These are phyloP conservation scores for Lentinula guzmanii DNA, from an alignment of 768 basidiomycete genomes.

Conservation along the genomic window DNA sequence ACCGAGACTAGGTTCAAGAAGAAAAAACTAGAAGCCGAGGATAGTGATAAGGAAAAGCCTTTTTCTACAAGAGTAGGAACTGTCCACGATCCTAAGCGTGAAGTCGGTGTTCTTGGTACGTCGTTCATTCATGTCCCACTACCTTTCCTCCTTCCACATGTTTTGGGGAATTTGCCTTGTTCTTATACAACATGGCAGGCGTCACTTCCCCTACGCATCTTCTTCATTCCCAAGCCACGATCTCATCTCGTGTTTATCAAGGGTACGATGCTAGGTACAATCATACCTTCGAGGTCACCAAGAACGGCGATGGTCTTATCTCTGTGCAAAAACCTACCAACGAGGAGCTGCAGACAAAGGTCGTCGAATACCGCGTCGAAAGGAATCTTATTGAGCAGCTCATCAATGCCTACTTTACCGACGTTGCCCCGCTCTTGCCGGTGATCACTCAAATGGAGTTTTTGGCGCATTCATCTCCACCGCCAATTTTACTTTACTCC, in stretches of 20 bases:
- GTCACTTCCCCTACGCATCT: conserved; percentile 85
- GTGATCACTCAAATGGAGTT: conserved; percentile 88
- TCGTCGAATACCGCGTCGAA: conserved; percentile 69
- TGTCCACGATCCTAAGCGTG: conserved; percentile 41
- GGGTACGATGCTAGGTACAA: conserved; percentile 84
- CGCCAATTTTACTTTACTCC: conserved; percentile 83
- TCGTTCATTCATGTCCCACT: conserved; percentile 10
- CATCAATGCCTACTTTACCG: conserved; percentile 86
- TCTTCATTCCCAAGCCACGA: conserved; percentile 82
- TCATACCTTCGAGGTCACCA: conserved; percentile 81
- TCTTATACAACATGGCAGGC: conserved; percentile 53
- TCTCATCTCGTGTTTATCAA: conserved; percentile 83
- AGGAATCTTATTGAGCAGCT: conserved; percentile 74
- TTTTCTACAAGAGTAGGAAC: conserved; percentile 26
- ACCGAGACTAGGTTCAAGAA: conserved; percentile 99
- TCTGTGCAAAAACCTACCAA: conserved; percentile 60
- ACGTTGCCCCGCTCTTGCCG: conserved; percentile 86
- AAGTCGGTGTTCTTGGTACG: conserved; percentile 62
- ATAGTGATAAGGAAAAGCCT: conserved; percentile 32
- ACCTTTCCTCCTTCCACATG: not conserved
- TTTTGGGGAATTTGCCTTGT: conserved; percentile 19
- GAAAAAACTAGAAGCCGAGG: conserved; percentile 72
- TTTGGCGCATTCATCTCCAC: conserved; percentile 62
- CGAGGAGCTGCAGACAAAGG: conserved; percentile 56
- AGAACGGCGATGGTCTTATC: conserved; percentile 84